Conservation (phyloP, 1,284 basidiomycete species). For the Sanghuangporus sanghuang region DNA sequence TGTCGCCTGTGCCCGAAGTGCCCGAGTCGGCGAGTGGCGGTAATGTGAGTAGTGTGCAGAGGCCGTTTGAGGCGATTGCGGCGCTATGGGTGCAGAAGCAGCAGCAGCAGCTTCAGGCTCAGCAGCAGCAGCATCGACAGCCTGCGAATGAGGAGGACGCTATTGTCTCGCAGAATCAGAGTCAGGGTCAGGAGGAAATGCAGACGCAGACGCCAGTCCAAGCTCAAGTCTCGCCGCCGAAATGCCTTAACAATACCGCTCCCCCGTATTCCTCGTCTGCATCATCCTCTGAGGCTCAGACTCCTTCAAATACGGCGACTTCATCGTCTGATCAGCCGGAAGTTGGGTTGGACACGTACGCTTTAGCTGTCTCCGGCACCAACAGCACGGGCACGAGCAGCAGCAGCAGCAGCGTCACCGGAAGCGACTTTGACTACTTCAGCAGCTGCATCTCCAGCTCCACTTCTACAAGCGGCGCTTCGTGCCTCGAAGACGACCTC, state of each 20-base stretch:
- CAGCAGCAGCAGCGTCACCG: not conserved
- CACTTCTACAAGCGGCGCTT: not conserved
- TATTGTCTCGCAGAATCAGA: not conserved
- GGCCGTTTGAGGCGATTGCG: conserved; percentile 6
- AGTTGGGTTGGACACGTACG: not conserved
- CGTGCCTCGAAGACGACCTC: not conserved
- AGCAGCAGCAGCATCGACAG: not conserved
- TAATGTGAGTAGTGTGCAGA: not conserved
- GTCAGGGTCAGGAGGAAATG: not conserved
- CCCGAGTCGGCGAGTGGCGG: not conserved
- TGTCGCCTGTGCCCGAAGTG: not conserved
- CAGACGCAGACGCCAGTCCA: not conserved
- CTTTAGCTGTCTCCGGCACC: not conserved
- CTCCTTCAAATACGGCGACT: not conserved
- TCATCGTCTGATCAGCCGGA: not conserved
- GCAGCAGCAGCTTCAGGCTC: not conserved
- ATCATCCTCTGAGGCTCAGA: not conserved
- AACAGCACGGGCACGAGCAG: not conserved
- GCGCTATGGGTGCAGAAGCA: conserved; percentile 3
- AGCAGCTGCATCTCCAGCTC: not conserved
- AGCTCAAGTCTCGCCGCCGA: not conserved
- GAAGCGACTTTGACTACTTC: not conserved
- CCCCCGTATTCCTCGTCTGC: not conserved
- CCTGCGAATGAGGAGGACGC: not conserved
- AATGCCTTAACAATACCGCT: not conserved